Percentiles rank a stretch among this genome's conserved stretches.
These are phyloP conservation scores for Turnera subulata DNA, from an alignment of 345 rosid species.

Conservation along the genomic window DNA sequence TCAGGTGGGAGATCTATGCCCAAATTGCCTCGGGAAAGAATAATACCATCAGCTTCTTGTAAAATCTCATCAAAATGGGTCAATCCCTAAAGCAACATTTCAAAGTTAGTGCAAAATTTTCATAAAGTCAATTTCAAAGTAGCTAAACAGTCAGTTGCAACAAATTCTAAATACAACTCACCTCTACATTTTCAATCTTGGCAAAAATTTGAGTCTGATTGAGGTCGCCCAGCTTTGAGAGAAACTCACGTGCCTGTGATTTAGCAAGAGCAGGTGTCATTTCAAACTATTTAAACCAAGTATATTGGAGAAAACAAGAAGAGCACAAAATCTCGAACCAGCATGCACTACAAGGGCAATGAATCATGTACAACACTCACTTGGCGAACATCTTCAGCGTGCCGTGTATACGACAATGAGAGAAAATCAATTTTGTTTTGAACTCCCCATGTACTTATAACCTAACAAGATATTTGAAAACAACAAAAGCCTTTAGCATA, in stretches of 20 bases:
- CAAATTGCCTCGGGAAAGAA: conserved; percentile 96
- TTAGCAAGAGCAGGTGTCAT: conserved; percentile 1
- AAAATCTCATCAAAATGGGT: conserved; percentile 97
- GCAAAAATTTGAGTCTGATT: conserved; percentile 90
- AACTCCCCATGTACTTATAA: conserved; percentile 90
- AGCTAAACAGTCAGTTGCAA: neutral
- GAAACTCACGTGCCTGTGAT: conserved; percentile 78
- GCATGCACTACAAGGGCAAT: neutral
- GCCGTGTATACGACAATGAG: conserved; percentile 85
- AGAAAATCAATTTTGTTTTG: conserved; percentile 92
- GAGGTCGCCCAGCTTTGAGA: conserved; percentile 77
- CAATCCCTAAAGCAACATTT: conserved; percentile 50
- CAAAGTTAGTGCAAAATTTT: conserved; percentile 2
- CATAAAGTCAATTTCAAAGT: neutral
- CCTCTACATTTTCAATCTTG: conserved; percentile 93
- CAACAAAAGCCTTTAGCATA: neutral
- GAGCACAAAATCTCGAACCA: neutral
- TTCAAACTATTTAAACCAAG: neutral
- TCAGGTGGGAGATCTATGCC: conserved; percentile 98
- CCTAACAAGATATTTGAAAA: conserved; percentile 37
- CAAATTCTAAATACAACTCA: conserved; percentile 17
- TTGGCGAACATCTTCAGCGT: conserved; percentile 95
- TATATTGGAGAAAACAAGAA: neutral
- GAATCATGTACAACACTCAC: conserved; percentile 29
- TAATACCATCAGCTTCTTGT: conserved; percentile 97